Percentiles rank a stretch among this genome's conserved stretches.
These are phyloP conservation scores for Podaxis sp. DNA, from an alignment of 768 basidiomycete genomes.

Conservation along the genomic window DNA sequence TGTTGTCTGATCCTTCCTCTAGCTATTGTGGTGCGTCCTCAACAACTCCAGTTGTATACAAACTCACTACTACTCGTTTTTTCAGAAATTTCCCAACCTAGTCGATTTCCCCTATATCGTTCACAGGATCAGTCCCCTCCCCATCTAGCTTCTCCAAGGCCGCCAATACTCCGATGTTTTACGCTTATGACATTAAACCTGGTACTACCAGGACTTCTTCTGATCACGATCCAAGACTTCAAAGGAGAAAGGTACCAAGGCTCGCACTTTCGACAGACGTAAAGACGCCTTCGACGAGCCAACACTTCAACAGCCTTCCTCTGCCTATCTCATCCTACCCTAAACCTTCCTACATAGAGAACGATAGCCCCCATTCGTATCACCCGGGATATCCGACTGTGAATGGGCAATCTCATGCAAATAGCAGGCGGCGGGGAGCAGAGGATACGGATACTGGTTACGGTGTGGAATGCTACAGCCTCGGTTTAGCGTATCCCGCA, in stretches of 20 bases:
- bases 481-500: neutral
- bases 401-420: neutral
- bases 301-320: neutral
- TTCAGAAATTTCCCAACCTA: neutral
- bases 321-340: neutral
- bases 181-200: conserved; percentile 1
- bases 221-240: neutral
- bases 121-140: neutral
- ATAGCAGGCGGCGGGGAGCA: neutral
- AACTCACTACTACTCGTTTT: neutral
- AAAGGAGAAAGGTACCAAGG: conserved; percentile 8
- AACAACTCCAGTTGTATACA: neutral
- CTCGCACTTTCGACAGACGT: conserved; percentile 7
- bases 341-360: neutral
- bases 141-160: neutral
- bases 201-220: neutral
- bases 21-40: neutral
- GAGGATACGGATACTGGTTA: neutral
- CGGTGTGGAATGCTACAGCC: neutral
- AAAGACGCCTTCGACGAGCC: neutral
- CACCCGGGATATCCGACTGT: neutral
- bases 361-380: neutral
- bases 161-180: conserved; percentile 3
- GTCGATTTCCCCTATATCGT: neutral
- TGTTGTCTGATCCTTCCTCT: neutral